Evolutionary conservation across 2,329 filamentous ascomycete genomes (phyloP).

Genomic region (Penicillium sp.): DNA sequence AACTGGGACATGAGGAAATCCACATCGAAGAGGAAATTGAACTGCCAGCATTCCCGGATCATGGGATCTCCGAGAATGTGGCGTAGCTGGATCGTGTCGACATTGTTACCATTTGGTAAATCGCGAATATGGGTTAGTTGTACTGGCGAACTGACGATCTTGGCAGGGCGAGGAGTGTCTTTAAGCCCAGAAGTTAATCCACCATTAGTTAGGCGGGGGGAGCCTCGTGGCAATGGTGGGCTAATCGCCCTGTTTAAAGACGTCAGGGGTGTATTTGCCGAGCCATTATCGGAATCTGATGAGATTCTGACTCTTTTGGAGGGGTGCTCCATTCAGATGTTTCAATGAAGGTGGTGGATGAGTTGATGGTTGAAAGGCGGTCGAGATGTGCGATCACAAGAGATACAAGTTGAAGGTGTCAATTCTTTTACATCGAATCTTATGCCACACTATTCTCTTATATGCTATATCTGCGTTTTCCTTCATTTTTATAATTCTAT

Average conservation of each 20-base stretch:
- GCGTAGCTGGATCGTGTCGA: slow-evolving; percentile 62
- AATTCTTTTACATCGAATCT: background rate
- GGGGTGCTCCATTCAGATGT: slow-evolving; percentile 1
- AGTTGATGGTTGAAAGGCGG: slow-evolving; percentile 1
- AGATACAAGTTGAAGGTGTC: background rate
- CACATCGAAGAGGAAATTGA: slow-evolving; percentile 57
- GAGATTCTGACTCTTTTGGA: background rate
- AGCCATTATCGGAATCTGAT: background rate
- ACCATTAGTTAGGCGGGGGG: background rate
- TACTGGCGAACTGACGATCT: slow-evolving; percentile 58
- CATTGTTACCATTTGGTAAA: slow-evolving; percentile 59
- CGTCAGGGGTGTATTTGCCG: background rate
- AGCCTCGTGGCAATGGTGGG: background rate
- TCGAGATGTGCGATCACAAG: background rate
- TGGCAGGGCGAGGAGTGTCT: too few species aligned
- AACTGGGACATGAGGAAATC: slow-evolving; percentile 61
- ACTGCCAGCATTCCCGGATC: slow-evolving; percentile 62
- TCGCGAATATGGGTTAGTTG: slow-evolving; percentile 68
- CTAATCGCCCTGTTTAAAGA: slow-evolving; percentile 5
- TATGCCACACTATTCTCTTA: background rate
- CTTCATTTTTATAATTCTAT: background rate
- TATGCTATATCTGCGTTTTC: background rate
- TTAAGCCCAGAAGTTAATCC: background rate
- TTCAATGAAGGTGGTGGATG: background rate
- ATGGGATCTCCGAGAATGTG: slow-evolving; percentile 73